Base-by-base conservation (phyloP, 345 rosid genomes). In the Theobroma cacao region DNA sequence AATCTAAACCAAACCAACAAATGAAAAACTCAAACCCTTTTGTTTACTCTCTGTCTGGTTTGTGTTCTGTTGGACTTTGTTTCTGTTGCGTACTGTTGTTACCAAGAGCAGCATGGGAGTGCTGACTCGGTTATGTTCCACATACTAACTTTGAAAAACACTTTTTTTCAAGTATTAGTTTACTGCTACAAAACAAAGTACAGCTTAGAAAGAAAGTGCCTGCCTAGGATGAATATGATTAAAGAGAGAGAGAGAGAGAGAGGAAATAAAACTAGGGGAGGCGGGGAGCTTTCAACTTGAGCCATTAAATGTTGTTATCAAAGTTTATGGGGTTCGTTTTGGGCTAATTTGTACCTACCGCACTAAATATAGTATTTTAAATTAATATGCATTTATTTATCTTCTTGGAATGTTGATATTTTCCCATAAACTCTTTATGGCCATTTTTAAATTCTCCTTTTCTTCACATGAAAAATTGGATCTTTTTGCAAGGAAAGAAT, bases 291-390 rank as follows among this genome's bases (percentile, higher is more conserved):
- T 62, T 72, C 53, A 52, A 72, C 58, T 52, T 13, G 65, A 62
- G 20, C 77, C 77, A 79, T 72, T 24, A 28, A 79, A 72, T 72
- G 81, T 73, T 79, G 59, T 2, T 53, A 24, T 24, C 9, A 79
- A 73, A 45, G 48, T 70, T 56, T 9, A 53, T 58, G 18, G 72
- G 77, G 30, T 73, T 7, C 3, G 24, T 53, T 50, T 73, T 73
- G 40, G 33, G 73, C 43, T 72, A 72, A 78, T 72, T 33, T 47
- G 72, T 72, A 62, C 77, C 77, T 0, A 78, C 81, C 81, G 52
- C 72, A 72, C 77, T 72, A 36, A 78, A 79, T 72, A 38, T 63
- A 26, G 61, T 8, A 56, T 22, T 8, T 56, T 24, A 56, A 56
- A 2, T 26, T 22, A 10, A 72, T 26, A 52, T 30, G 72, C 73